A percentile compares a stretch with the other conserved stretches of the same genome.
Evolutionary conservation across 495 filamentous ascomycete species (phyloP).

Genomic region (Cairneyella variabilis): DNA sequence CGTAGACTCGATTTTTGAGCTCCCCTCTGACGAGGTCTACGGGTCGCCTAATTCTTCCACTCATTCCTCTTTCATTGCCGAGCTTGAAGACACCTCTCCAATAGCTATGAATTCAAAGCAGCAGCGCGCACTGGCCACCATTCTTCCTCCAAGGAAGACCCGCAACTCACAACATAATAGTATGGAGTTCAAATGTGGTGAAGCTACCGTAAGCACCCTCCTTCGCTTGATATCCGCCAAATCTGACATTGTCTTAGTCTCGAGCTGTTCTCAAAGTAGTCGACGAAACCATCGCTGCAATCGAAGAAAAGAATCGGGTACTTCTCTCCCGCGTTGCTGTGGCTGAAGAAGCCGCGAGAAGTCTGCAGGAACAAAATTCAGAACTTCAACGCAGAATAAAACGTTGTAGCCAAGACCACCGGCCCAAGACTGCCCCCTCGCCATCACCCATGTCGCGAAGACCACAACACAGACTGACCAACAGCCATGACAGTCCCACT

Average conservation of each 20-base stretch:
- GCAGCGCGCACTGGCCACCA: neutral
- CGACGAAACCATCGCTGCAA: constrained; percentile 21
- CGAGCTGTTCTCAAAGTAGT: constrained; percentile 19
- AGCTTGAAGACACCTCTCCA: constrained; percentile 24
- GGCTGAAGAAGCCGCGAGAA: constrained; percentile 18
- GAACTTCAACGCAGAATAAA: constrained; percentile 18
- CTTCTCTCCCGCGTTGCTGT: constrained; percentile 16
- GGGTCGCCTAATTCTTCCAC: constrained; percentile 17
- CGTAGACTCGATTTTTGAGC: constrained; percentile 21
- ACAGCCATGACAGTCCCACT: neutral
- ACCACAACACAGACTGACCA: neutral
- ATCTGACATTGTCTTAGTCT: constrained; percentile 11
- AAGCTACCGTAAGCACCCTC: constrained; percentile 14
- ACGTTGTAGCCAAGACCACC: constrained; percentile 13
- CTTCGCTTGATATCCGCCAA: neutral
- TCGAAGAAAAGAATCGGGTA: constrained; percentile 20
- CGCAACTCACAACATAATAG: neutral
- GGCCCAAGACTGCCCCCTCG: constrained; percentile 15
- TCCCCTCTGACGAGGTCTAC: neutral
- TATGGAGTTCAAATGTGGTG: constrained; percentile 15
- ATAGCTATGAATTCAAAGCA: neutral
- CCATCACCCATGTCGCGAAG: neutral
- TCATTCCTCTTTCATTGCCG: constrained; percentile 14
- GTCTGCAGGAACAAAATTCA: constrained; percentile 14
- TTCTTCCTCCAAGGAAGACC: neutral